These are phyloP conservation scores for Ascochyta lentis DNA, from an alignment of 2,329 filamentous ascomycete genomes.

Conservation along the genomic window DNA sequence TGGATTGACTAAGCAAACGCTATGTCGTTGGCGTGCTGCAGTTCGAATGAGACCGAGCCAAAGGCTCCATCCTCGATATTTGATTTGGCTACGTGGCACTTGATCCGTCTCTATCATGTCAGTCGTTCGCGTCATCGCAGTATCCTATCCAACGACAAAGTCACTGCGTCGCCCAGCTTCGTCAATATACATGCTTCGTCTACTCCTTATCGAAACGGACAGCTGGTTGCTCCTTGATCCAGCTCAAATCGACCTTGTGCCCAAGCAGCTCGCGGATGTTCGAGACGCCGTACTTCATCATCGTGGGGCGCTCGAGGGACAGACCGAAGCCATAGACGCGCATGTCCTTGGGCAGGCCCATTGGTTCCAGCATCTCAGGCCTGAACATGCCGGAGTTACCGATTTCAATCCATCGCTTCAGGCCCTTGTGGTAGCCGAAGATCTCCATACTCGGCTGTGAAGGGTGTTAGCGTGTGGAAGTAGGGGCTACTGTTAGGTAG, in stretches of 20 bases:
- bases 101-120: background rate
- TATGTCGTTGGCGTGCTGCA: too few species aligned
- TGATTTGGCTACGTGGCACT: background rate
- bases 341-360: slow-evolving; percentile 92
- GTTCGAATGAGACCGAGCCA: too few species aligned
- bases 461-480: background rate
- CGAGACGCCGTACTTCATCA: slow-evolving; percentile 84
- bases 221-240: slow-evolving; percentile 90
- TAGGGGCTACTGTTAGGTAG: too few species aligned
- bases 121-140: background rate
- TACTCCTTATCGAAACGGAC: slow-evolving; percentile 86
- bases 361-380: slow-evolving; percentile 93
- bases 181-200: background rate
- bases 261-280: slow-evolving; percentile 93
- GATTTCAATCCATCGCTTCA: slow-evolving; percentile 79
- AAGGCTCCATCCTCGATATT: too few species aligned
- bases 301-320: slow-evolving; percentile 90
- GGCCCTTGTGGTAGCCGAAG: slow-evolving; percentile 86
- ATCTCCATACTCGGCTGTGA: slow-evolving; percentile 84
- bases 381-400: slow-evolving; percentile 99
- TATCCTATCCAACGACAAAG: background rate
- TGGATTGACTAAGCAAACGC: too few species aligned
- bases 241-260: slow-evolving; percentile 92
- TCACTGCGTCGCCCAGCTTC: background rate
- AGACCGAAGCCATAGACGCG: slow-evolving; percentile 94